Percentiles rank a stretch among this genome's conserved stretches.
phyloP scores from a whole-genome alignment of 306 rosid genomes.

The Malus fusca region DNA sequence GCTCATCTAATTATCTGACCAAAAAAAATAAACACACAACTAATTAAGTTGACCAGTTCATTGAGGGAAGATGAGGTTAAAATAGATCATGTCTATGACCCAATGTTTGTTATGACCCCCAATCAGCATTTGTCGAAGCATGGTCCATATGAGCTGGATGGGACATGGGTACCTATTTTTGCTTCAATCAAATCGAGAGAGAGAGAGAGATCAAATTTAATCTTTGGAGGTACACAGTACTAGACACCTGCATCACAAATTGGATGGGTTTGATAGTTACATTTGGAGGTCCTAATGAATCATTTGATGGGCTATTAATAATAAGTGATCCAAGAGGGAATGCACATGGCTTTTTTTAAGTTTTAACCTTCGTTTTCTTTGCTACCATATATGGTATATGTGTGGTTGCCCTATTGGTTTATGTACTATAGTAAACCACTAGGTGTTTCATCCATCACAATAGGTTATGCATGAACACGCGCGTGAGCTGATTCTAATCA shows the following conservation, averaged over 20 bases:
- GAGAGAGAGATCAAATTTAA: background rate
- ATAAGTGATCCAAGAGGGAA: conserved; percentile 24
- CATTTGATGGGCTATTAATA: conserved; percentile 16
- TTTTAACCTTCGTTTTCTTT: background rate
- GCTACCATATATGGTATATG: background rate
- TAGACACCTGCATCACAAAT: conserved; percentile 12
- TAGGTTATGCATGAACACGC: background rate
- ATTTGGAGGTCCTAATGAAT: conserved; percentile 14
- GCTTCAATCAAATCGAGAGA: background rate
- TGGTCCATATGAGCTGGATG: conserved; percentile 35
- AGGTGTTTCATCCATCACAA: background rate
- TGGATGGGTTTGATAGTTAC: conserved; percentile 18
- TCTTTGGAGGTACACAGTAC: background rate
- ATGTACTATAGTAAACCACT: no score
- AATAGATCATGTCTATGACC: background rate
- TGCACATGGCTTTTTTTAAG: conserved; percentile 16
- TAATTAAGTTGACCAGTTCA: background rate
- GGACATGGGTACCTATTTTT: conserved; percentile 8
- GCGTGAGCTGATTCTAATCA: no score
- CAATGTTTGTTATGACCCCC: background rate
- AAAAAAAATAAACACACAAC: no score
- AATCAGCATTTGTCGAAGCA: background rate
- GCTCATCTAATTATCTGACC: background rate
- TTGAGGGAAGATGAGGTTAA: background rate
- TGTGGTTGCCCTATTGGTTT: background rate